phyloP scores from a whole-genome alignment of 1,284 basidiomycete species.

The Ganoderma meredithae region DNA sequence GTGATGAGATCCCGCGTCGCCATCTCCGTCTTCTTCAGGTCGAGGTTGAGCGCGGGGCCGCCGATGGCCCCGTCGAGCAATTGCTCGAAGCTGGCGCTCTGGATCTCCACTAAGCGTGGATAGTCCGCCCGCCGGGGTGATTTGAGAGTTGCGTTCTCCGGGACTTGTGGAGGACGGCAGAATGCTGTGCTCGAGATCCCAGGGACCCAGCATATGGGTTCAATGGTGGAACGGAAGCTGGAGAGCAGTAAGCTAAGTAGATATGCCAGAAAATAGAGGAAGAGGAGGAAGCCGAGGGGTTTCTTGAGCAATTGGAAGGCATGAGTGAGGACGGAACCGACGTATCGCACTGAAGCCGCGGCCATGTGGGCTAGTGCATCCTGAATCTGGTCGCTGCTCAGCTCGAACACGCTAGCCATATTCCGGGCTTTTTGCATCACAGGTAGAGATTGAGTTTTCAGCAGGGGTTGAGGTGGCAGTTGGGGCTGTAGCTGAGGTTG shows the following conservation, averaged over 20 bases:
- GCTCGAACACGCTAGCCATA: slow-evolving; percentile 5
- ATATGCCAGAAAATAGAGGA: slow-evolving; percentile 56
- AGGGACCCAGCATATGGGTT: slow-evolving; percentile 68
- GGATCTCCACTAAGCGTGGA: slow-evolving; percentile 61
- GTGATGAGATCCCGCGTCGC: slow-evolving; percentile 70
- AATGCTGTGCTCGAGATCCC: slow-evolving; percentile 56
- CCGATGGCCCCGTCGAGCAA: slow-evolving; percentile 64
- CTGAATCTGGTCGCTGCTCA: slow-evolving; percentile 32
- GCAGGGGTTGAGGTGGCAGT: background rate
- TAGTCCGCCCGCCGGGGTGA: slow-evolving; percentile 58
- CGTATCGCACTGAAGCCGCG: slow-evolving; percentile 47
- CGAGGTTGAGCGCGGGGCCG: slow-evolving; percentile 62
- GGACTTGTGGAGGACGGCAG: slow-evolving; percentile 45
- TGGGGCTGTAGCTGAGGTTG: background rate
- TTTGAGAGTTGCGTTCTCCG: slow-evolving; percentile 11
- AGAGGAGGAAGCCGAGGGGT: slow-evolving; percentile 63
- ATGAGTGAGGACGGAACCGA: slow-evolving; percentile 52
- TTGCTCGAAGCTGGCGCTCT: slow-evolving; percentile 67
- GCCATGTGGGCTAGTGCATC: slow-evolving; percentile 34
- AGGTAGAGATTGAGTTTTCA: background rate
- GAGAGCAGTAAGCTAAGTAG: slow-evolving; percentile 48
- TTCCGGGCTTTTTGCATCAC: background rate
- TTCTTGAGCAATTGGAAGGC: slow-evolving; percentile 57
- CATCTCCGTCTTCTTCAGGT: slow-evolving; percentile 79
- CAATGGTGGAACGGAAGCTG: slow-evolving; percentile 53